Base-by-base conservation (phyloP, 1,139 yeast genomes). In the Yamadazyma triangularis region DNA sequence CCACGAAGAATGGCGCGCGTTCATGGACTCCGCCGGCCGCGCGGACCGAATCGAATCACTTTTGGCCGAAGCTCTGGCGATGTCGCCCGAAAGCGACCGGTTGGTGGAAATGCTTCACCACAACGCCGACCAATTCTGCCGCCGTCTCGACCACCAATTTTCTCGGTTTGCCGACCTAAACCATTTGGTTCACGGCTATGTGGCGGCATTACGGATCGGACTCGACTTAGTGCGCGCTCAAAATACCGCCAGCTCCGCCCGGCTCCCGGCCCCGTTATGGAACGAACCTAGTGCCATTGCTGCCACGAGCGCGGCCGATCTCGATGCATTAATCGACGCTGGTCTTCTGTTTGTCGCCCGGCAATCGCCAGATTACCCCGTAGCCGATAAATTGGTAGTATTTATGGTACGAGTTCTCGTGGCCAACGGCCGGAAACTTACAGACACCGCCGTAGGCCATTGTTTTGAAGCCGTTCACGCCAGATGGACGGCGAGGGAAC, bases 1-100 rank as follows among this genome's bases (percentile, higher is more conserved):
- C 16, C 84, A 82, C 48, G 87, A 82, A 26, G 96, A 89, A 50
- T 86, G 96, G 94, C 67, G 69, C 24, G 70, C 87, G 2, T 77
- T 84, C 40, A 64, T 83, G 64, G 73, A 70, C 6, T 77, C 95
- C 0, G 65, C 83, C 3, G 56, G 81, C 28, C 77, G 75, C 34
- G 45, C 57, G 1, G 58, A 54, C 2, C 73, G 77, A 4, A 51
- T 83, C 8, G 56, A 53, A 22, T 49, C 47, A 2, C 55, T 77
- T 23, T 45, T 74, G 23, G 44, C 49, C 1, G 47, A 59, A 0
- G 69, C 73, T 3, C 53, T 57, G 8, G 48, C 54, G 2, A 34
- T 52, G 22, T 35, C 53, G 3, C 51, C 47, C 4, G 40, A 50
- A 12, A 42, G 56, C 12, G 40, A 41, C 11, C 65, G 64, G 29